Conservation (phyloP, 305 asterid species). For the Ruellia speciosa region DNA sequence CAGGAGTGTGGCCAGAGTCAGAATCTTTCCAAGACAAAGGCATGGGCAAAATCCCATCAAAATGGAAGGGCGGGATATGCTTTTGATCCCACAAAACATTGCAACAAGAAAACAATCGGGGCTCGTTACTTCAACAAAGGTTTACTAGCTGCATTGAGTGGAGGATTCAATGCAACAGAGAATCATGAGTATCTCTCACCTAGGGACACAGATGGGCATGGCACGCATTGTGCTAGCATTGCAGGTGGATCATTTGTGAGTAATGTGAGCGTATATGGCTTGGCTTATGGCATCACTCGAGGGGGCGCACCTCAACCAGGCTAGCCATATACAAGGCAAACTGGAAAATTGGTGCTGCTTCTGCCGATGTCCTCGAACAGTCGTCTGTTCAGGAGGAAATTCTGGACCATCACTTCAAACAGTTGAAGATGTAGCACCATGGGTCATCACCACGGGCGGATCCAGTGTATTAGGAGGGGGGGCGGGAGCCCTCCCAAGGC, state of each 20-base stretch:
- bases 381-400: constrained; percentile 31
- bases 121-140: constrained; percentile 36
- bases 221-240: constrained; percentile 33
- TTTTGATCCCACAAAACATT: constrained; percentile 28
- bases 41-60: constrained; percentile 39
- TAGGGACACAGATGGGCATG: constrained; percentile 31
- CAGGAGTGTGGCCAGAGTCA: constrained; percentile 38
- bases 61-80: constrained; percentile 40
- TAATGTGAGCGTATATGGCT: constrained; percentile 25
- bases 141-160: constrained; percentile 13
- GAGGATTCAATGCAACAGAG: constrained; percentile 9
- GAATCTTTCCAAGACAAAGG: constrained; percentile 34
- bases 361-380: constrained; percentile 23
- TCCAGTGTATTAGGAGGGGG: too few species aligned
- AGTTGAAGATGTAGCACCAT: constrained; percentile 22
- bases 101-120: constrained; percentile 43
- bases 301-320: constrained; percentile 38
- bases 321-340: constrained; percentile 27
- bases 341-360: constrained; percentile 6
- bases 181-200: constrained; percentile 26
- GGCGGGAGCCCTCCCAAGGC: too few species aligned
- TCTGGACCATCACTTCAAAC: constrained; percentile 26
- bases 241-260: constrained; percentile 29
- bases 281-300: constrained; percentile 28
- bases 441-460: constrained; percentile 31